Percentiles rank a stretch among this genome's conserved stretches.
These are phyloP conservation scores for Clarireedia monteithiana DNA, from an alignment of 2,329 filamentous ascomycete species.

Conservation along the genomic window DNA sequence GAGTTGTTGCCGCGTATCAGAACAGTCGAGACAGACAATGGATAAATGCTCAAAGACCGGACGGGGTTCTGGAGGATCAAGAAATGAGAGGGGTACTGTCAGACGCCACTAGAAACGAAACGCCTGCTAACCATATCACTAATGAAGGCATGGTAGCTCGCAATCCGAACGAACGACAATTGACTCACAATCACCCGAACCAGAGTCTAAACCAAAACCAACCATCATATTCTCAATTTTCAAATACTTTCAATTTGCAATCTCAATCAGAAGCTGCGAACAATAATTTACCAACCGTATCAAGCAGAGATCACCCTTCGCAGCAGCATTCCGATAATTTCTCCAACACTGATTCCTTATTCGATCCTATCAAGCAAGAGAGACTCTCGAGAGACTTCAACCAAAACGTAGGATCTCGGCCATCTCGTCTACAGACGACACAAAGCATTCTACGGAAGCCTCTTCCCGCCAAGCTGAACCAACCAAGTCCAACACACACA, in stretches of 20 bases:
- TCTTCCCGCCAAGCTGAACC: constrained; percentile 35
- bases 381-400: constrained; percentile 19
- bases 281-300: constrained; percentile 4
- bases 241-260: not conserved
- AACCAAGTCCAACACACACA: constrained; percentile 32
- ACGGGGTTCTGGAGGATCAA: constrained; percentile 26
- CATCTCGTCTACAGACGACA: constrained; percentile 31
- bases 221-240: constrained; percentile 14
- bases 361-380: constrained; percentile 6
- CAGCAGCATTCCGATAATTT: constrained; percentile 16
- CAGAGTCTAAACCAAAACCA: constrained; percentile 13
- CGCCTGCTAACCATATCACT: constrained; percentile 29
- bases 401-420: constrained; percentile 15
- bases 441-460: constrained; percentile 44
- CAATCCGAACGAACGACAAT: constrained; percentile 10
- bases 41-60: constrained; percentile 14
- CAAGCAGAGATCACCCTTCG: not conserved
- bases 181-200: constrained; percentile 6
- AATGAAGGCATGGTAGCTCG: constrained; percentile 30
- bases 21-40: constrained; percentile 25
- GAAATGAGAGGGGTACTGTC: constrained; percentile 33
- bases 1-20: constrained; percentile 37
- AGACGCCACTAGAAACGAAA: constrained; percentile 28
- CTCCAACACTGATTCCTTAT: constrained; percentile 11
- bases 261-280: not conserved